Conservation (phyloP, 2,329 filamentous ascomycete genomes). For the Neoscytalidium dimidiatum region DNA sequence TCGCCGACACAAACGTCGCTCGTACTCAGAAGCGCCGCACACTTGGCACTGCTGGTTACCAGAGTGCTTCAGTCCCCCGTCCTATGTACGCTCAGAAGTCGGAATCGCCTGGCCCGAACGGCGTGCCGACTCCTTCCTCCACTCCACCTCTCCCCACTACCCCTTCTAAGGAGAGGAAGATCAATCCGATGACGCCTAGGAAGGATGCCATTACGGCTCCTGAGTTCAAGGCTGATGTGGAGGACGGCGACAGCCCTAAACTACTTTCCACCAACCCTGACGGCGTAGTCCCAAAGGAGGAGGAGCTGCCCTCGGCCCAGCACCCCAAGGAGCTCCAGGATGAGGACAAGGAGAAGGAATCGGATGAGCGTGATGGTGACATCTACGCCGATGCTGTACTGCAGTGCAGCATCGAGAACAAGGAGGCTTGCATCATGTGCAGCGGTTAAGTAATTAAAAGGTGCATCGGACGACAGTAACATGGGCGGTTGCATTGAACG, state of each 20-base stretch:
- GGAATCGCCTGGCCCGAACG: conserved; percentile 50
- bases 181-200: conserved; percentile 42
- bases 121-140: conserved; percentile 67
- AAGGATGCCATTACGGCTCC: conserved; percentile 63
- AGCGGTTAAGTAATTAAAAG: background rate
- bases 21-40: conserved; percentile 64
- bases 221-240: conserved; percentile 74
- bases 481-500: conserved; percentile 1
- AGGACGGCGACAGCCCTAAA: conserved; percentile 78
- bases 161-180: conserved; percentile 42
- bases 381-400: conserved; percentile 94
- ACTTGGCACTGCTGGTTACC: conserved; percentile 47
- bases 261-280: conserved; percentile 71
- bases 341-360: conserved; percentile 73
- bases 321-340: conserved; percentile 53
- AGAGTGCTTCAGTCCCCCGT: conserved; percentile 65
- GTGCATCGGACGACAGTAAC: background rate
- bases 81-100: conserved; percentile 66
- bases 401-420: conserved; percentile 96
- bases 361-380: conserved; percentile 77
- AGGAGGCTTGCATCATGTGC: conserved; percentile 95
- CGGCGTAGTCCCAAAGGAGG: conserved; percentile 58
- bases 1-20: conserved; percentile 79
- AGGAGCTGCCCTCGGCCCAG: conserved; percentile 64
- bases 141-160: conserved; percentile 59